These are phyloP conservation scores for Apiospora arundinis DNA, from an alignment of 2,329 filamentous ascomycete genomes.

Conservation along the genomic window DNA sequence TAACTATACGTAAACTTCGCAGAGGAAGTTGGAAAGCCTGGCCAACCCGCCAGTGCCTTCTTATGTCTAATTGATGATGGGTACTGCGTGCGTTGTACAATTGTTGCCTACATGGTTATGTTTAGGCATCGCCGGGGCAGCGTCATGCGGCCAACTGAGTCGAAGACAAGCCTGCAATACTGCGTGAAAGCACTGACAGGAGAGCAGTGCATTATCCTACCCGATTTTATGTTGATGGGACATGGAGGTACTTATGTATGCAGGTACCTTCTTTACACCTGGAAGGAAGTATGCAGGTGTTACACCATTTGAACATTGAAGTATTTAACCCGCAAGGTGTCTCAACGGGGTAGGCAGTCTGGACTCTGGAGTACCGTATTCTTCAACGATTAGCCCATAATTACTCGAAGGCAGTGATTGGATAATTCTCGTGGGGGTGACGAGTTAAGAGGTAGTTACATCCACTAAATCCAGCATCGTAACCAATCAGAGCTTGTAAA, in stretches of 20 bases:
- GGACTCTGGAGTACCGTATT: neutral
- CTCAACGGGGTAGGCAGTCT: neutral
- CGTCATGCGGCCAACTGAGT: neutral
- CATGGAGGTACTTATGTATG: neutral
- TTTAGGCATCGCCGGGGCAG: too few species aligned
- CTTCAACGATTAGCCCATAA: neutral
- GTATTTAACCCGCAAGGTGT: neutral
- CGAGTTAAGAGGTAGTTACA: too few species aligned
- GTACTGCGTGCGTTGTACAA: neutral
- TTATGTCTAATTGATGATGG: neutral
- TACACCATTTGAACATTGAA: too few species aligned
- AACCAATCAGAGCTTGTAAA: too few species aligned
- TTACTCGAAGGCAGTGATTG: too few species aligned
- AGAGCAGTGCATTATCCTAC: too few species aligned
- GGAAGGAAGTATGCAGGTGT: neutral
- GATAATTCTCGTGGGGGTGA: too few species aligned
- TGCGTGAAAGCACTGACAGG: too few species aligned
- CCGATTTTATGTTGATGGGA: too few species aligned
- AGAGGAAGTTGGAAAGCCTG: neutral
- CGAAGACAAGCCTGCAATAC: neutral
- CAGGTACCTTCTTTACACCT: neutral
- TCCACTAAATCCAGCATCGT: too few species aligned
- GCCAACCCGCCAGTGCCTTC: neutral
- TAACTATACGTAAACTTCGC: neutral
- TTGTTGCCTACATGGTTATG: too few species aligned